phyloP scores from a whole-genome alignment of 163 green algal genomes.

The Prototheca wickerhamii region DNA sequence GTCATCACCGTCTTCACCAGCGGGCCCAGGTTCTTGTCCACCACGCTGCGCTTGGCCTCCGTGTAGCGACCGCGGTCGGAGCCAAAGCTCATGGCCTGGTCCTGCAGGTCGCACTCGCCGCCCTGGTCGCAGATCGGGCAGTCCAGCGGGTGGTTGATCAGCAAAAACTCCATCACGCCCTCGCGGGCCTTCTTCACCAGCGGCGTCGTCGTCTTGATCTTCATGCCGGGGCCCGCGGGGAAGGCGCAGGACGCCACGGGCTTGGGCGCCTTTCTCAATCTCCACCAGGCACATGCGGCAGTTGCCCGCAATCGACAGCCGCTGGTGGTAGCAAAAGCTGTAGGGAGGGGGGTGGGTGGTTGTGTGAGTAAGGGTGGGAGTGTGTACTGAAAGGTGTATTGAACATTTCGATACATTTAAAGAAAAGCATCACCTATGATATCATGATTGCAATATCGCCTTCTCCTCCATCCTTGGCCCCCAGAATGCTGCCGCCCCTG shows the following conservation, averaged over 20 bases:
- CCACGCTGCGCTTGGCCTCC: constrained; percentile 86
- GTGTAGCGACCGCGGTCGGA: constrained; percentile 85
- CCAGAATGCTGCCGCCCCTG: no score
- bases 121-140: constrained; percentile 99
- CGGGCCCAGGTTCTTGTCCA: constrained; percentile 96
- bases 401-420: no score
- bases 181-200: constrained; percentile 97
- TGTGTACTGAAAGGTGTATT: no score
- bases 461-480: no score
- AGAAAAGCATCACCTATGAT: no score
- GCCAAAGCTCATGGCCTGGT: constrained; percentile 88
- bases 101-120: constrained; percentile 98
- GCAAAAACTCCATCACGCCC: constrained; percentile 99
- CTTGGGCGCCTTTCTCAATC: constrained; percentile 95
- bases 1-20: constrained; percentile 99
- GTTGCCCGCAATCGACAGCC: constrained; percentile 96
- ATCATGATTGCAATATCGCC: no score
- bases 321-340: constrained; percentile 98
- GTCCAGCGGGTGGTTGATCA: constrained; percentile 99
- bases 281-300: constrained; percentile 99
- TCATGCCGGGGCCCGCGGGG: constrained; percentile 90
- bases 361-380: neutral
- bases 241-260: constrained; percentile 98
- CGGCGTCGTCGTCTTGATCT: constrained; percentile 93
- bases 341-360: neutral